Evolutionary conservation across 2,329 filamentous ascomycete species (phyloP).

Genomic region (Nakataea oryzae): DNA sequence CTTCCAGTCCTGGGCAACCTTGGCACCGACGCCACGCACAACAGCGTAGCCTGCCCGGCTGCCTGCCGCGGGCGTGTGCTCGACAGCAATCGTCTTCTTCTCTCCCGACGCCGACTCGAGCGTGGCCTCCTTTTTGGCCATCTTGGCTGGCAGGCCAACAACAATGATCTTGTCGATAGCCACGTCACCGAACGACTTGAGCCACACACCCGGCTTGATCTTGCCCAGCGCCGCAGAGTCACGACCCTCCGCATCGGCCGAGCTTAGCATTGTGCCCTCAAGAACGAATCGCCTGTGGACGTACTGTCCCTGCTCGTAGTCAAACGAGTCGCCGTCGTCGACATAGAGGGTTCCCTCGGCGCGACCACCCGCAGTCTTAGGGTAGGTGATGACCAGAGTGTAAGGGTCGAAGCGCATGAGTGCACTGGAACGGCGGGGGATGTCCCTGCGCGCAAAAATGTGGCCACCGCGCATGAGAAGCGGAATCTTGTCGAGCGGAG

Average conservation of each 20-base stretch:
- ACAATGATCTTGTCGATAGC: constrained; percentile 75
- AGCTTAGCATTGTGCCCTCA: constrained; percentile 48
- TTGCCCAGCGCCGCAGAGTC: constrained; percentile 30
- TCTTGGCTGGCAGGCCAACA: constrained; percentile 68
- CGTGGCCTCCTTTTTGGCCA: constrained; percentile 46
- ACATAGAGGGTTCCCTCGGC: constrained; percentile 76
- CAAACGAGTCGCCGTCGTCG: constrained; percentile 90
- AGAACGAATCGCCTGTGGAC: constrained; percentile 77
- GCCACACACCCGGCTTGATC: constrained; percentile 59
- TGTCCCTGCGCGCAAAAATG: constrained; percentile 82
- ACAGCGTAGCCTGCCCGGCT: constrained; percentile 40
- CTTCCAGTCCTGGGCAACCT: constrained; percentile 44
- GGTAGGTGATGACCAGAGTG: constrained; percentile 71
- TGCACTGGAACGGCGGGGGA: constrained; percentile 71
- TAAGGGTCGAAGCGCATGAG: constrained; percentile 94
- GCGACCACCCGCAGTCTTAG: constrained; percentile 44
- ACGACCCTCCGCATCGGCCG: constrained; percentile 52
- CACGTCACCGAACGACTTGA: constrained; percentile 70
- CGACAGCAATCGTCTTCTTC: constrained; percentile 46
- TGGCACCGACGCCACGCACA: constrained; percentile 38
- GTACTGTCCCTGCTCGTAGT: constrained; percentile 75
- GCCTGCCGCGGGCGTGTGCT: constrained; percentile 41
- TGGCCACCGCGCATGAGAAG: constrained; percentile 89
- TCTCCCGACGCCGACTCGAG: constrained; percentile 39
- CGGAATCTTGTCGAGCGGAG: constrained; percentile 78